A percentile compares a stretch with the other conserved stretches of the same genome.
Evolutionary conservation across 345 rosid species (phyloP).

Genomic region (Kernera saxatilis): DNA sequence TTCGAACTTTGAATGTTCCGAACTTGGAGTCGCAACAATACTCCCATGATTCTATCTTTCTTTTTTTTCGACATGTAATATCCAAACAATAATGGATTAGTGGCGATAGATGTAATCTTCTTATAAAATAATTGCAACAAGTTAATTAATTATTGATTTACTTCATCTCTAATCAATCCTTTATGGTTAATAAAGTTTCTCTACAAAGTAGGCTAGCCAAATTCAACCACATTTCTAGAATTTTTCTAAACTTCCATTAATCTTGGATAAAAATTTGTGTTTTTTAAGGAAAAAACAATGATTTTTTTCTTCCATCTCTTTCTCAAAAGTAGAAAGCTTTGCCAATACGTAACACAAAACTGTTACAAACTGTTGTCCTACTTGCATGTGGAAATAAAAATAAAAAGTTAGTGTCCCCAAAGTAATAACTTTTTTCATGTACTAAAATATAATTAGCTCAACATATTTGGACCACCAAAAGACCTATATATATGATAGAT

Average conservation of each 20-base stretch:
- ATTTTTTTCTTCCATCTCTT: constrained; percentile 1
- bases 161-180: background rate
- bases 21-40: background rate
- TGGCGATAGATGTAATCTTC: too few relatives aligned
- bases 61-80: too few relatives aligned
- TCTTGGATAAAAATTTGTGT: background rate
- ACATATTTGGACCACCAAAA: constrained; percentile 17
- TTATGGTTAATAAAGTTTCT: background rate
- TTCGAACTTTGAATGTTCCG: background rate
- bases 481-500: background rate
- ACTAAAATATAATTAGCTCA: background rate
- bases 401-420: constrained; percentile 12
- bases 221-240: background rate
- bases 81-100: too few relatives aligned
- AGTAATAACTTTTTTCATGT: background rate
- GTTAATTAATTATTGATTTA: too few relatives aligned
- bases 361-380: constrained; percentile 5
- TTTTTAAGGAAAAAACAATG: background rate
- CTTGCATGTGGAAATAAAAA: constrained; percentile 23
- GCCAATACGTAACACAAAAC: constrained; percentile 13
- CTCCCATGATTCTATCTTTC: background rate
- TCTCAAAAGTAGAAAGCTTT: constrained; percentile 18
- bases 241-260: background rate
- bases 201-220: background rate
- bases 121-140: too few relatives aligned